A percentile compares a stretch with the other conserved stretches of the same genome.
Evolutionary conservation across 305 asterid species (phyloP).

Genomic region (Withania somnifera): DNA sequence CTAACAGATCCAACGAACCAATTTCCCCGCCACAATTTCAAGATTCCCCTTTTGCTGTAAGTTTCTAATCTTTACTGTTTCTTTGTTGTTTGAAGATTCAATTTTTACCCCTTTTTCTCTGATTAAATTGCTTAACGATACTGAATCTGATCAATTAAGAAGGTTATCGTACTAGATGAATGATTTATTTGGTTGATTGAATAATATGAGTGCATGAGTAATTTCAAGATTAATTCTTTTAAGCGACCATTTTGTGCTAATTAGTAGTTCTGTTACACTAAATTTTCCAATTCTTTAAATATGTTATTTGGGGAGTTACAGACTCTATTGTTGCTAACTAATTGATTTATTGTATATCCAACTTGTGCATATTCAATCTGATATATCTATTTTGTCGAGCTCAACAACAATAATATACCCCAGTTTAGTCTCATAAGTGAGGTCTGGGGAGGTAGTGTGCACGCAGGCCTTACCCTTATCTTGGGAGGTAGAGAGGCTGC

Average conservation of each 20-base stretch:
- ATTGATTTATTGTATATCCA: not conserved
- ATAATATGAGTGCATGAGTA: not conserved
- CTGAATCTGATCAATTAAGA: not conserved
- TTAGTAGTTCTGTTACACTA: not conserved
- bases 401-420: no score
- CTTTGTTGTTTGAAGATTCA: not conserved
- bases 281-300: not conserved
- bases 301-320: not conserved
- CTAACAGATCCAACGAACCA: not conserved
- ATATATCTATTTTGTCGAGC: not conserved
- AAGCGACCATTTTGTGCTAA: not conserved
- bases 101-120: not conserved
- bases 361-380: not conserved
- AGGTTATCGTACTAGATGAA: not conserved
- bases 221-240: not conserved
- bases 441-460: no score
- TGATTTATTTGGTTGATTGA: not conserved
- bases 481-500: no score
- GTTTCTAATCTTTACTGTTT: not conserved
- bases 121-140: not conserved
- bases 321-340: not conserved
- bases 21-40: not conserved
- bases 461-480: no score
- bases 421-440: no score
- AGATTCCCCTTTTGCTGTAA: not conserved